phyloP scores from a whole-genome alignment of 306 rosid genomes.

The Adenanthera pavonina region DNA sequence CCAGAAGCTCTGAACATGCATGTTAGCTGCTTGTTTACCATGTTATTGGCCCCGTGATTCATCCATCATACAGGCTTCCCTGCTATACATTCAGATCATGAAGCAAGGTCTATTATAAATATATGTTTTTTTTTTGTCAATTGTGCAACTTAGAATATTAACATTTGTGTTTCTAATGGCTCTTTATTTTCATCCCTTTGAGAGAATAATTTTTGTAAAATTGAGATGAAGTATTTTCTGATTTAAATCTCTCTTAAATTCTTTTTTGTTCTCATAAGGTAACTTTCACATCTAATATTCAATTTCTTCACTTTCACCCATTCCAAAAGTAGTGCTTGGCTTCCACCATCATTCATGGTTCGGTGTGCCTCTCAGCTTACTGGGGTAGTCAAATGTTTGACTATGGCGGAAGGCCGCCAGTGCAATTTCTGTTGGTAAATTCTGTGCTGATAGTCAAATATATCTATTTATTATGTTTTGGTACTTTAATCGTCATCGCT shows the following conservation, averaged over 20 bases:
- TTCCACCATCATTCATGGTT: not conserved
- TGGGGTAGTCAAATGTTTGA: not conserved
- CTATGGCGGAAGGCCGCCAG: not conserved
- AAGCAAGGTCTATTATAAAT: not conserved
- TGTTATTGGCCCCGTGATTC: not conserved
- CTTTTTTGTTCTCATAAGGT: not conserved
- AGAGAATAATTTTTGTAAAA: not conserved
- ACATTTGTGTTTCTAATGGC: not conserved
- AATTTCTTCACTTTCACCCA: not conserved
- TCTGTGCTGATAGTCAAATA: not conserved
- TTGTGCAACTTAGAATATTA: not conserved
- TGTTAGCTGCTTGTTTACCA: not conserved
- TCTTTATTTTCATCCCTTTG: not conserved
- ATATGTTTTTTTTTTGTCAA: not conserved
- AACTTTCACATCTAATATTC: not conserved
- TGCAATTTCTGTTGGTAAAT: not conserved
- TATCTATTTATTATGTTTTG: not conserved
- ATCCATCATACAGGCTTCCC: not conserved
- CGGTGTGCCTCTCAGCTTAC: not conserved
- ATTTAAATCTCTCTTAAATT: not conserved
- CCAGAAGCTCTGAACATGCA: not conserved
- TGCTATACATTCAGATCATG: not conserved
- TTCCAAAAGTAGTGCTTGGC: not conserved
- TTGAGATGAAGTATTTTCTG: slow-evolving; percentile 3
- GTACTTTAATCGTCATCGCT: not conserved